Evolutionary conservation across 1,284 basidiomycete genomes (phyloP), one percentile per base, ranked within the genome.

Genomic region (Sanghuangporus baumii): DNA sequence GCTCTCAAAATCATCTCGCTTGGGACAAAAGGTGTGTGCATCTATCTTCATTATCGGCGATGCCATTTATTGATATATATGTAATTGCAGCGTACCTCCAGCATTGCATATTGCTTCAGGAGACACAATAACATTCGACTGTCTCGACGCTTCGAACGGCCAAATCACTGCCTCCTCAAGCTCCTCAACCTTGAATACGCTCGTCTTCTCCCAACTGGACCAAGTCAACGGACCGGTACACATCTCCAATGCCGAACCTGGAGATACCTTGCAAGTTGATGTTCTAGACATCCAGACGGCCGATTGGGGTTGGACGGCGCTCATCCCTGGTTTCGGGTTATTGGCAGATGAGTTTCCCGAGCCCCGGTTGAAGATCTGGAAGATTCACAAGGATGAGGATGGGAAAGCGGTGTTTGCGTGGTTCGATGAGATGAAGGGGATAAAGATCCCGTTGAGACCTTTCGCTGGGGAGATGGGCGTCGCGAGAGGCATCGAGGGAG

Each of bases 381-480:
- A 73, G 52, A 72, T 86, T 23, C 69, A 75, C 54, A 74, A 67
- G 14, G 71, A 31, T 31, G 26, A 31, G 26, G 43, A 46, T 46
- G 20, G 43, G 4, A 18, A 75, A 18, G 71, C 70, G 7, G 77
- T 75, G 1, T 78, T 74, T 60, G 76, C 81, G 20, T 82, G 77
- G 74, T 80, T 84, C 67, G 78, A 83, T 67, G 73, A 78, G 66
- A 73, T 68, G 48, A 79, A 75, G 60, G 74, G 75, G 26, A 79
- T 86, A 9, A 71, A 71, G 64, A 74, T 83, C 26, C 82, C 81
- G 2, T 63, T 85, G 16, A 70, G 75, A 38, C 83, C 85, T 7
- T 86, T 86, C 68, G 78, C 81, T 4, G 84, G 85, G 0, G 84
- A 86, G 72, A 85, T 87, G 81, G 83, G 85, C n/a, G 79, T 86